phyloP scores from a whole-genome alignment of 345 rosid genomes.

The Gossypium australe region DNA sequence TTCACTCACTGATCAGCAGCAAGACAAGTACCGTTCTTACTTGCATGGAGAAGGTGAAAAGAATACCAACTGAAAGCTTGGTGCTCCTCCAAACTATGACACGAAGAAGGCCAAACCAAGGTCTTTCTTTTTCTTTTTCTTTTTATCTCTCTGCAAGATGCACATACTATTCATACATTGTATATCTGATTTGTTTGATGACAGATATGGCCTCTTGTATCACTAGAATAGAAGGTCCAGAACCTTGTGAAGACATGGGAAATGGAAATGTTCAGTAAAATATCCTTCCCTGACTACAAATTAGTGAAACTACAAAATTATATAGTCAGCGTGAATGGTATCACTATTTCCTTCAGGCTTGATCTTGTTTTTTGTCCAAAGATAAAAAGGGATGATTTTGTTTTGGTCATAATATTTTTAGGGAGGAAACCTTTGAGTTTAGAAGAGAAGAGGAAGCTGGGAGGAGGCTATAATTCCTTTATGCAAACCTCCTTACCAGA shows the following conservation, averaged over 20 bases:
- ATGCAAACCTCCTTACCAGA: slow-evolving; percentile 50
- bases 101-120: slow-evolving; percentile 54
- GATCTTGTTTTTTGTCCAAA: too few species aligned
- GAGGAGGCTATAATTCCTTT: slow-evolving; percentile 57
- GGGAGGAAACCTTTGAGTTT: slow-evolving; percentile 41
- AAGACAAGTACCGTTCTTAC: slow-evolving; percentile 43
- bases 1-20: slow-evolving; percentile 16
- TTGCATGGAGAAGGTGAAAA: slow-evolving; percentile 49
- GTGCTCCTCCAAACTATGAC: slow-evolving; percentile 51
- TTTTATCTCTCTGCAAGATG: too few species aligned
- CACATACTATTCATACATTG: background rate
- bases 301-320: slow-evolving; percentile 30
- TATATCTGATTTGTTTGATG: background rate
- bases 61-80: slow-evolving; percentile 49
- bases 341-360: background rate
- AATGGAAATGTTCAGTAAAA: slow-evolving; percentile 56
- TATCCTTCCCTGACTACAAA: slow-evolving; percentile 30
- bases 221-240: slow-evolving; percentile 57
- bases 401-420: slow-evolving; percentile 7
- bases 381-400: background rate
- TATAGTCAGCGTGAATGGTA: slow-evolving; percentile 49
- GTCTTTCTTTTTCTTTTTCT: slow-evolving; percentile 3
- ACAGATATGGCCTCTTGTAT: slow-evolving; percentile 57
- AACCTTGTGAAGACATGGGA: slow-evolving; percentile 68
- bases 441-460: slow-evolving; percentile 35